Conservation (phyloP, 108 stramenopile species). For the Cyclotella baltica region DNA sequence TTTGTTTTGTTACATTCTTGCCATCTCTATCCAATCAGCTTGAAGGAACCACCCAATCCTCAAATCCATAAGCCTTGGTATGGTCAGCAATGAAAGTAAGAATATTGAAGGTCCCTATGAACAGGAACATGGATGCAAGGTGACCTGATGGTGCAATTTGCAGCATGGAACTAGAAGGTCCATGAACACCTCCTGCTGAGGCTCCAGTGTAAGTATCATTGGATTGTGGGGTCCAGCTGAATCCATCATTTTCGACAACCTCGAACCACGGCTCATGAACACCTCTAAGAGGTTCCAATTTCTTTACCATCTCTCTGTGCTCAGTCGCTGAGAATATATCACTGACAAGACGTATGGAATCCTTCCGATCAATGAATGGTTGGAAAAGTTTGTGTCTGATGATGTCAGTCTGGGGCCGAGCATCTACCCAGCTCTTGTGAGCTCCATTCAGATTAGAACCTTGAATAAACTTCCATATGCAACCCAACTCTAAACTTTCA, state of each 20-base stretch:
- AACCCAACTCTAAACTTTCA: not conserved
- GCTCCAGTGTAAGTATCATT: not conserved
- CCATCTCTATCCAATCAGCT: constrained; percentile 1
- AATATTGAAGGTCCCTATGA: too few species aligned
- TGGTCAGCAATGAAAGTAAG: too few species aligned
- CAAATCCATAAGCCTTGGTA: not conserved
- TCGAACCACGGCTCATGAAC: too few species aligned
- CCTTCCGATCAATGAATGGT: not conserved
- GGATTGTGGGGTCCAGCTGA: not conserved
- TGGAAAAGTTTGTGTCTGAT: not conserved
- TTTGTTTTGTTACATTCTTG: too few species aligned
- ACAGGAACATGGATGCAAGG: not conserved
- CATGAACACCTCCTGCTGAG: not conserved
- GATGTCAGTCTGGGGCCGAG: not conserved
- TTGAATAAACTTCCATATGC: not conserved
- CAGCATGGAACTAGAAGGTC: not conserved
- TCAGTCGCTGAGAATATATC: too few species aligned
- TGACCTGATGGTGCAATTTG: not conserved
- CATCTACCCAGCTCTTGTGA: not conserved
- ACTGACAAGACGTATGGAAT: not conserved
- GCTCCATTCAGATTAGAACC: not conserved
- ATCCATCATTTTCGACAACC: not conserved
- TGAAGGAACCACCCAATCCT: constrained; percentile 9
- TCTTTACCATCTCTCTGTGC: not conserved
- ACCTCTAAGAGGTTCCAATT: not conserved